A percentile compares a stretch with the other conserved stretches of the same genome.
Evolutionary conservation across 1,284 basidiomycete species (phyloP).

Genomic region (Schizophyllum commune): DNA sequence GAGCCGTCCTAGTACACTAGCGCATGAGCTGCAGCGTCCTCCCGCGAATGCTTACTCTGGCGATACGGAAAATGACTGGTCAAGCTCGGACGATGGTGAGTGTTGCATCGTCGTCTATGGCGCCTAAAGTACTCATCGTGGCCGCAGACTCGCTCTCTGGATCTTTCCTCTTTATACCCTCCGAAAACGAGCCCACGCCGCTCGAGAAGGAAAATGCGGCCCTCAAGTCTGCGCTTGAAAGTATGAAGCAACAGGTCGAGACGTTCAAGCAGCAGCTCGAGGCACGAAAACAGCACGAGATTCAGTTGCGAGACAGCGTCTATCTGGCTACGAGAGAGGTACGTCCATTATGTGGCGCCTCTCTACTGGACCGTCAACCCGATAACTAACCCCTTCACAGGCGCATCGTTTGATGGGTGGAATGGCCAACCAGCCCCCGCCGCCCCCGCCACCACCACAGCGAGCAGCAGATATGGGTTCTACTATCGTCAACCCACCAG

Average conservation of each 20-base stretch:
- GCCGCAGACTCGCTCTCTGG: conserved; percentile 55
- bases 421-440: conserved; percentile 7
- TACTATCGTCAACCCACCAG: conserved; percentile 41
- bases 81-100: not conserved
- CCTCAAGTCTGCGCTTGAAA: conserved; percentile 52
- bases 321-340: conserved; percentile 74
- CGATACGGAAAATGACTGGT: not conserved
- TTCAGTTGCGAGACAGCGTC: conserved; percentile 70
- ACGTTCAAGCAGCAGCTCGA: conserved; percentile 54
- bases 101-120: not conserved
- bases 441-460: conserved; percentile 45
- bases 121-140: not conserved
- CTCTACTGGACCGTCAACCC: conserved; percentile 3
- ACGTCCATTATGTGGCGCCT: conserved; percentile 6
- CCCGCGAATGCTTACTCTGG: not conserved
- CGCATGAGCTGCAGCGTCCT: not conserved
- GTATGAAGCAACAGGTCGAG: conserved; percentile 47
- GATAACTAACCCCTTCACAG: conserved; percentile 26
- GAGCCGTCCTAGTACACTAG: conserved; percentile 17
- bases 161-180: conserved; percentile 68
- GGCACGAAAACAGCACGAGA: conserved; percentile 67
- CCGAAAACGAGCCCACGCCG: conserved; percentile 40
- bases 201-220: conserved; percentile 58
- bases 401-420: conserved; percentile 67
- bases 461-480: conserved; percentile 43